Conservation (phyloP, 2,329 filamentous ascomycete species). For the Endocalyx cinctus region DNA sequence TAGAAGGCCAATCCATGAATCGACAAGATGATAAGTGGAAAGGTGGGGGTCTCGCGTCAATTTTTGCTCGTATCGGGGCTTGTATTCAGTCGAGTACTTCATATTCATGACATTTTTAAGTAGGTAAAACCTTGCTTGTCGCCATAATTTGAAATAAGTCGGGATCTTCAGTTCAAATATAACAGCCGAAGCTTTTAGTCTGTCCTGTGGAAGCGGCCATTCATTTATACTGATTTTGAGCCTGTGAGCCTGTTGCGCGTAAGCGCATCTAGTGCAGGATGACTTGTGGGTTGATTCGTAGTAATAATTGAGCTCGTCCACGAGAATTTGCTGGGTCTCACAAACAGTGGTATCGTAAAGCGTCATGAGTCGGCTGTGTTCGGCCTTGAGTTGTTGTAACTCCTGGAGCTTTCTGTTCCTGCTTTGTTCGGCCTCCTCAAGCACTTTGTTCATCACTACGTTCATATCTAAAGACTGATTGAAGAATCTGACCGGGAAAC, state of each 20-base stretch:
- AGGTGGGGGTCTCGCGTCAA: constrained; percentile 12
- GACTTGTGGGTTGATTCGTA: not conserved
- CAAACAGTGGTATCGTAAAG: constrained; percentile 4
- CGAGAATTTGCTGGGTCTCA: no score
- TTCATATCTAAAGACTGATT: constrained; percentile 35
- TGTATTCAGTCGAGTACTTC: constrained; percentile 16
- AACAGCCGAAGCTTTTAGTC: constrained; percentile 32
- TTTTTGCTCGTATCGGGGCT: constrained; percentile 23
- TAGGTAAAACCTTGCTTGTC: constrained; percentile 42
- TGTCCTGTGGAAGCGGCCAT: constrained; percentile 45
- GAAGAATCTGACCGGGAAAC: constrained; percentile 46
- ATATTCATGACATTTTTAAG: constrained; percentile 33
- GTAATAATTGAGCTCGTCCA: not conserved
- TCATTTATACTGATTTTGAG: constrained; percentile 47
- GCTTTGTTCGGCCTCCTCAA: constrained; percentile 28
- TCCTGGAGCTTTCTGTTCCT: constrained; percentile 25
- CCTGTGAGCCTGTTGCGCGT: constrained; percentile 22
- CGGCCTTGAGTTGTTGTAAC: constrained; percentile 18
- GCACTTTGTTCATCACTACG: constrained; percentile 33
- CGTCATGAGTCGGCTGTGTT: constrained; percentile 26
- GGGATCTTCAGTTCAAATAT: constrained; percentile 51
- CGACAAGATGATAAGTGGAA: not conserved
- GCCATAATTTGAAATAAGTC: constrained; percentile 38
- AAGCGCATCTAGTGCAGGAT: constrained; percentile 33
- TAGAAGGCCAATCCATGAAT: constrained; percentile 2